Evolutionary conservation across 805 yeast species (phyloP).

Genomic region (Candida cerambycidarum): DNA sequence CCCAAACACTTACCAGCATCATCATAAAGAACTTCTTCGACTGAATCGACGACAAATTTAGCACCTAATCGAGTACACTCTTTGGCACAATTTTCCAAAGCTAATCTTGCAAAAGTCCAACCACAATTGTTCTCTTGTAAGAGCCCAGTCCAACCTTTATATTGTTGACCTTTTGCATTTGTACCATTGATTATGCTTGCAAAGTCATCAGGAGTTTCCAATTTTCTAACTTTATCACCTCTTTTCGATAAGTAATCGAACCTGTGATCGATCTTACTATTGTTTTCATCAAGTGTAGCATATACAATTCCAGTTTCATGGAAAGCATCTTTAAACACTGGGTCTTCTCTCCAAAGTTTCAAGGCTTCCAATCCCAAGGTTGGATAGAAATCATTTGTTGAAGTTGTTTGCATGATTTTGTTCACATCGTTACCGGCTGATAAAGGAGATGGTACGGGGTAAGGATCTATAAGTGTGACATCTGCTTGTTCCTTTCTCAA

Average conservation of each 20-base stretch:
- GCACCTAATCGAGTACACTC: constrained; percentile 15
- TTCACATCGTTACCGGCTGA: constrained; percentile 50
- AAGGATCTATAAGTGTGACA: constrained; percentile 21
- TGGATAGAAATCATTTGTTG: constrained; percentile 44
- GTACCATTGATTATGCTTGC: no score
- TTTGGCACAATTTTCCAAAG: constrained; percentile 29
- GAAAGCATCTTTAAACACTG: constrained; percentile 30
- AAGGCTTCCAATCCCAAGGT: constrained; percentile 46
- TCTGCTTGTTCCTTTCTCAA: constrained; percentile 28
- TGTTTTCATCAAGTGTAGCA: constrained; percentile 23
- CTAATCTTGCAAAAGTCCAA: constrained; percentile 5
- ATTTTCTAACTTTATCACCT: no score
- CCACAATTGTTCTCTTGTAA: no score
- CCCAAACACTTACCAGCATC: constrained; percentile 9
- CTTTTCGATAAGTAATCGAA: no score
- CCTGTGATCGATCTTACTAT: no score
- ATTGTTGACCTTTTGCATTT: no score
- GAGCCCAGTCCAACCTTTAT: no score
- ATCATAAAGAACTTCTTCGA: constrained; percentile 5
- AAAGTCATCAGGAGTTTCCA: no score
- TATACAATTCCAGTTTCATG: constrained; percentile 43
- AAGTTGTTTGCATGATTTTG: constrained; percentile 46
- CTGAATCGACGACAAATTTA: constrained; percentile 15
- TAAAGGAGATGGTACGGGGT: constrained; percentile 42
- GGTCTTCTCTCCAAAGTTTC: constrained; percentile 34